Percentiles rank a stretch among this genome's conserved stretches.
Conservation (phyloP, 805 yeast genomes). For the Zygoascus bituminiphila region DNA sequence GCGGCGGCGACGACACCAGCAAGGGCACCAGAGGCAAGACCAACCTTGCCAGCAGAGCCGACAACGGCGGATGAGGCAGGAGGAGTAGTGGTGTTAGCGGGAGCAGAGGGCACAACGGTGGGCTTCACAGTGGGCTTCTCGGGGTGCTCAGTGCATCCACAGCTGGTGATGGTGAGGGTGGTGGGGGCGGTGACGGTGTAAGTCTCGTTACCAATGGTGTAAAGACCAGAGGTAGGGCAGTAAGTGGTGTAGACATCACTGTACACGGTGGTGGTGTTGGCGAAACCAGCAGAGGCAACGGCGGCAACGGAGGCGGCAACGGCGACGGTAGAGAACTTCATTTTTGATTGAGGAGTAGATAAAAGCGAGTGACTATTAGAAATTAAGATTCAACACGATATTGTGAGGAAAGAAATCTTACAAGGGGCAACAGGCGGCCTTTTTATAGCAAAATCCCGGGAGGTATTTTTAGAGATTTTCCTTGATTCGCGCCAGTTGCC, state of each 20-base stretch:
- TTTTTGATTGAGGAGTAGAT: slow-evolving; percentile 6
- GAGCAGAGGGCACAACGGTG: slow-evolving; percentile 12
- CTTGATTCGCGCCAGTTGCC: neutral
- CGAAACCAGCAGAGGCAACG: slow-evolving; percentile 25
- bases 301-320: slow-evolving; percentile 21
- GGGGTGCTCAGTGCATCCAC: slow-evolving; percentile 20
- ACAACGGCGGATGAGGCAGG: slow-evolving; percentile 30
- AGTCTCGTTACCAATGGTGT: slow-evolving; percentile 21
- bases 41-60: slow-evolving; percentile 17
- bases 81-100: slow-evolving; percentile 15
- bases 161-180: slow-evolving; percentile 5
- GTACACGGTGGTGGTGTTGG: slow-evolving; percentile 30
- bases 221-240: slow-evolving; percentile 70
- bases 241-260: slow-evolving; percentile 41
- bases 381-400: neutral
- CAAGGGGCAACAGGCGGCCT: neutral
- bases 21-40: slow-evolving; percentile 33
- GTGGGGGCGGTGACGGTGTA: slow-evolving; percentile 23
- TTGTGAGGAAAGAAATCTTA: neutral
- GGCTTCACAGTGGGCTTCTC: slow-evolving; percentile 9
- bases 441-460: neutral
- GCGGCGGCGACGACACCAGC: slow-evolving; percentile 47
- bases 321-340: slow-evolving; percentile 19
- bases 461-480: neutral
- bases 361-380: slow-evolving; percentile 18